A percentile compares a stretch with the other conserved stretches of the same genome.
These are phyloP conservation scores for Apiotrichum akiyoshidainum DNA, from an alignment of 1,284 basidiomycete genomes.

Conservation along the genomic window DNA sequence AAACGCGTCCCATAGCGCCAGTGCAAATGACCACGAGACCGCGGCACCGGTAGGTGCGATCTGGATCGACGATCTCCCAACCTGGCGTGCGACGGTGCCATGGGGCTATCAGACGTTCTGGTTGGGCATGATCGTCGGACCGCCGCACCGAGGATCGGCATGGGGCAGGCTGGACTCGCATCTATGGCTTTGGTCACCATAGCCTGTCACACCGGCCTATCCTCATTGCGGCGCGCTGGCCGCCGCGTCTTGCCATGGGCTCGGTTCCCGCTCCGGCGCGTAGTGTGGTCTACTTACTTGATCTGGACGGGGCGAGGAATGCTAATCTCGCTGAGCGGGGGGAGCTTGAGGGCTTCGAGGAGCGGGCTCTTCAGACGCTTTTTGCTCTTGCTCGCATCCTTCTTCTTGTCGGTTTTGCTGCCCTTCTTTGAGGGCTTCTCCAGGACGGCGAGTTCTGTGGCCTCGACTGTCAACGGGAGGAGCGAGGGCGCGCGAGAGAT, in stretches of 20 bases:
- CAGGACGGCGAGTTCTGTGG: too few species aligned
- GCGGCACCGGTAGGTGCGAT: neutral
- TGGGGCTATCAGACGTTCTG: too few species aligned
- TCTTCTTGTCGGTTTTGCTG: slow-evolving; percentile 3
- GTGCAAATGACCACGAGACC: neutral
- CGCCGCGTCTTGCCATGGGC: too few species aligned
- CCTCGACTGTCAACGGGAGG: neutral
- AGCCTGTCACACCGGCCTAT: too few species aligned
- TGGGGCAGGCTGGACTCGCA: too few species aligned
- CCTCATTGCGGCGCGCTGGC: too few species aligned
- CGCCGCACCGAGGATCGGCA: too few species aligned
- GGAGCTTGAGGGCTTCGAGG: slow-evolving; percentile 25
- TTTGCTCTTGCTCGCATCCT: slow-evolving; percentile 1
- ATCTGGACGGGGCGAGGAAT: slow-evolving; percentile 29
- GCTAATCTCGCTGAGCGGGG: slow-evolving; percentile 24
- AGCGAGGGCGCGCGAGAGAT: slow-evolving; percentile 7
- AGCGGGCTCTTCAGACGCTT: slow-evolving; percentile 16
- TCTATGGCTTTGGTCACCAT: too few species aligned
- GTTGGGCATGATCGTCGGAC: too few species aligned
- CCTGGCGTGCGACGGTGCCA: too few species aligned
- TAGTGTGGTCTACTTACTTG: slow-evolving; percentile 20
- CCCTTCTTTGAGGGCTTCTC: neutral
- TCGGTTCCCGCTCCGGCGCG: neutral
- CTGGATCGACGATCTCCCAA: neutral
- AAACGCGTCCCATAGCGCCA: neutral